Conservation (phyloP, 1,139 yeast species). For the Pneumocystis jirovecii region DNA sequence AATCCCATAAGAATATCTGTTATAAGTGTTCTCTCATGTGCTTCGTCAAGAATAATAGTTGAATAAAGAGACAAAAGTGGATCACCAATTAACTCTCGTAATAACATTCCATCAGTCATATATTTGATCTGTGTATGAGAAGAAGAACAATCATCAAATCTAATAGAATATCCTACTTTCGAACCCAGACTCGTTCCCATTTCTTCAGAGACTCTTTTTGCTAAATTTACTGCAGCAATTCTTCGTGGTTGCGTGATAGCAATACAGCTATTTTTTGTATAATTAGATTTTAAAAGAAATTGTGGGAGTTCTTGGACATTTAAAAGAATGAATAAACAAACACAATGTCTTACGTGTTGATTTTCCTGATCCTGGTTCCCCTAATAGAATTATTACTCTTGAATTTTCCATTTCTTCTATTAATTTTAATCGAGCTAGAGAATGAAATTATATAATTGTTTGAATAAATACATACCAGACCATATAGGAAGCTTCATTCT, state of each 20-base stretch:
- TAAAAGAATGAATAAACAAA: neutral
- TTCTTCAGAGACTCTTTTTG: slow-evolving; percentile 85
- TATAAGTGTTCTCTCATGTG: slow-evolving; percentile 87
- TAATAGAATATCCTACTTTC: slow-evolving; percentile 85
- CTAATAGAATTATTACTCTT: slow-evolving; percentile 68
- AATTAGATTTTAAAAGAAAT: slow-evolving; percentile 30
- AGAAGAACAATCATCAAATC: slow-evolving; percentile 50
- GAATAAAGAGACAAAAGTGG: slow-evolving; percentile 47
- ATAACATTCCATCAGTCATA: slow-evolving; percentile 91
- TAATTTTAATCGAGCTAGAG: slow-evolving; percentile 43
- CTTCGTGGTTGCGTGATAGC: slow-evolving; percentile 96
- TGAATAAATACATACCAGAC: neutral
- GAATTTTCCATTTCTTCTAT: slow-evolving; percentile 39
- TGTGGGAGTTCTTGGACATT: slow-evolving; percentile 49
- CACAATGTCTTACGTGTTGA: slow-evolving; percentile 44
- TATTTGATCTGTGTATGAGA: slow-evolving; percentile 57
- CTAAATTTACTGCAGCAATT: slow-evolving; percentile 91
- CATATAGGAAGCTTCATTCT: slow-evolving; percentile 11
- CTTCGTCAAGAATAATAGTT: slow-evolving; percentile 83
- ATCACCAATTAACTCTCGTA: slow-evolving; percentile 79
- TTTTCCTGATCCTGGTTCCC: slow-evolving; percentile 96
- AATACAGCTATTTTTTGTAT: slow-evolving; percentile 35
- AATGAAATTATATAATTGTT: neutral
- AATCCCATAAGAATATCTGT: slow-evolving; percentile 87
- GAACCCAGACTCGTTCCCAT: slow-evolving; percentile 51